These are phyloP conservation scores for Curvularia spicifera DNA, from an alignment of 2,329 filamentous ascomycete species.

Conservation along the genomic window DNA sequence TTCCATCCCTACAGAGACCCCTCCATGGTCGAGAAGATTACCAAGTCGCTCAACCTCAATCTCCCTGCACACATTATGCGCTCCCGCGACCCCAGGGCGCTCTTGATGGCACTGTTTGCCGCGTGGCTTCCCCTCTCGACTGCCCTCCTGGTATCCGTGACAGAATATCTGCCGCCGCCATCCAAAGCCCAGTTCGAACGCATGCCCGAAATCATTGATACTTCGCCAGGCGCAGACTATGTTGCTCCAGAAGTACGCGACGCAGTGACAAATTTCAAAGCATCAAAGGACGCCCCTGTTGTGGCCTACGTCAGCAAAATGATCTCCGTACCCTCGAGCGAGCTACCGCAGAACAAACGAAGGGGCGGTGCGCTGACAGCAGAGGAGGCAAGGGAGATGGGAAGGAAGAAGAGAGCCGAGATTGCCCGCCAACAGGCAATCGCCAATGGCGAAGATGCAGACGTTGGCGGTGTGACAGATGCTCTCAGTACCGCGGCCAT, in stretches of 20 bases:
- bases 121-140: slow-evolving; percentile 93
- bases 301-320: slow-evolving; percentile 98
- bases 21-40: slow-evolving; percentile 87
- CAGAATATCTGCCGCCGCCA: slow-evolving; percentile 90
- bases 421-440: slow-evolving; percentile 79
- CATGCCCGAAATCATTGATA: slow-evolving; percentile 77
- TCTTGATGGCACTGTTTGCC: slow-evolving; percentile 86
- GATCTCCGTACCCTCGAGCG: slow-evolving; percentile 92
- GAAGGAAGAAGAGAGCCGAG: slow-evolving; percentile 85
- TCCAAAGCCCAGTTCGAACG: slow-evolving; percentile 78
- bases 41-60: slow-evolving; percentile 83
- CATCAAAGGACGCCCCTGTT: slow-evolving; percentile 72
- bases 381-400: slow-evolving; percentile 88
- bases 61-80: slow-evolving; percentile 84
- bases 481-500: slow-evolving; percentile 68
- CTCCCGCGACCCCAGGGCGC: slow-evolving; percentile 80
- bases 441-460: slow-evolving; percentile 49
- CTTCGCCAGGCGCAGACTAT: slow-evolving; percentile 76
- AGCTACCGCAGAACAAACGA: slow-evolving; percentile 85
- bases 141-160: slow-evolving; percentile 88
- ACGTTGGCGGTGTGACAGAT: slow-evolving; percentile 61
- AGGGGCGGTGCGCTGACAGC: slow-evolving; percentile 72
- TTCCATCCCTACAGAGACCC: slow-evolving; percentile 66
- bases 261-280: slow-evolving; percentile 84
- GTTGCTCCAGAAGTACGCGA: slow-evolving; percentile 73